phyloP scores from a whole-genome alignment of 2,329 filamentous ascomycete genomes.

The Cladophialophora yegresii region DNA sequence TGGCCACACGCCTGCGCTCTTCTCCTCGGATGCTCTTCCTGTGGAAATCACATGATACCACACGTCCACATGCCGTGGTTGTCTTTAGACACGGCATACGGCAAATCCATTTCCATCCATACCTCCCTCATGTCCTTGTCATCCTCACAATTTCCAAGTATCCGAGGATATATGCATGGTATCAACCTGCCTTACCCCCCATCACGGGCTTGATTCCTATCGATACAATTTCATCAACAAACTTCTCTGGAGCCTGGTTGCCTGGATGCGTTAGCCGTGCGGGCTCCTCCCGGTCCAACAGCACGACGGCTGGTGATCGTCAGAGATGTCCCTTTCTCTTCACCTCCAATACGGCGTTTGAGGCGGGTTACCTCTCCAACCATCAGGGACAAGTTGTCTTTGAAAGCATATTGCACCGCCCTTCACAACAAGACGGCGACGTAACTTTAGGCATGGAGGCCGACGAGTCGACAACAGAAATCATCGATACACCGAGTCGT shows the following conservation, averaged over 20 bases:
- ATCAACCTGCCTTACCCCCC: conserved; percentile 17
- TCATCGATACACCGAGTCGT: conserved; percentile 16
- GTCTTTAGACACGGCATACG: conserved; percentile 28
- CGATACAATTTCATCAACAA: conserved; percentile 11
- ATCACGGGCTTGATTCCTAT: conserved; percentile 18
- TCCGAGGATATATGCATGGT: conserved; percentile 29
- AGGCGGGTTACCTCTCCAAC: conserved; percentile 19
- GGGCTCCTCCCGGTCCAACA: not conserved
- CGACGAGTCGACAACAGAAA: conserved; percentile 13
- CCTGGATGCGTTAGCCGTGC: conserved; percentile 3
- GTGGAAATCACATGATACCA: conserved; percentile 22
- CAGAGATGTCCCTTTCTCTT: conserved; percentile 25
- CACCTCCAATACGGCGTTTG: conserved; percentile 14
- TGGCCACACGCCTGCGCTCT: conserved; percentile 27
- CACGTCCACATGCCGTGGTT: conserved; percentile 16
- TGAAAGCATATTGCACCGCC: conserved; percentile 19
- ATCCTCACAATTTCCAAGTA: conserved; percentile 26
- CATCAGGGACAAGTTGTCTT: conserved; percentile 17
- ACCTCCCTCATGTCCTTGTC: conserved; percentile 24
- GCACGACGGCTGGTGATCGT: not conserved
- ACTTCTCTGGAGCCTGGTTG: conserved; percentile 27
- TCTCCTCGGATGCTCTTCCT: conserved; percentile 27
- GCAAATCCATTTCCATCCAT: conserved; percentile 30
- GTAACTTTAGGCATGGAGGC: not conserved
- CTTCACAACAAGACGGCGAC: not conserved